These are phyloP conservation scores for Yamadazyma sp. DNA, from an alignment of 805 yeast species.

Conservation along the genomic window DNA sequence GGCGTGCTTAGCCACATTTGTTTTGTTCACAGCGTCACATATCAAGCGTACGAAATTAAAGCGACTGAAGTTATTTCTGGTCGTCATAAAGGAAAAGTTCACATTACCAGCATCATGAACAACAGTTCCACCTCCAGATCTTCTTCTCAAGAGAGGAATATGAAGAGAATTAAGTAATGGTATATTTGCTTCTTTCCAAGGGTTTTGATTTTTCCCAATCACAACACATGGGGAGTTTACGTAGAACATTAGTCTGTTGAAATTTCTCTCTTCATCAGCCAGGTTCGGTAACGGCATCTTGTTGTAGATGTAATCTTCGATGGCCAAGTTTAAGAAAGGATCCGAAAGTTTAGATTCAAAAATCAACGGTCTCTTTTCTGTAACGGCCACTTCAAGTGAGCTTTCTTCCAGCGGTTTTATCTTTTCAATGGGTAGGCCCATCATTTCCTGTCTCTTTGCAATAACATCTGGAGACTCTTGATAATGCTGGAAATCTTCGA, in stretches of 20 bases:
- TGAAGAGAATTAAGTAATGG: slow-evolving; percentile 47
- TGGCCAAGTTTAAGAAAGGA: slow-evolving; percentile 76
- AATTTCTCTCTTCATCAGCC: slow-evolving; percentile 20
- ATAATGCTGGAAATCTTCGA: slow-evolving; percentile 41
- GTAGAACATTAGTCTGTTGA: slow-evolving; percentile 67
- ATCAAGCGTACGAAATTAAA: slow-evolving; percentile 52
- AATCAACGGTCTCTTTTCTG: slow-evolving; percentile 44
- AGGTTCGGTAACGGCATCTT: slow-evolving; percentile 50
- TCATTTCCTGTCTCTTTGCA: slow-evolving; percentile 18
- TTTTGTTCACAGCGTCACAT: slow-evolving; percentile 26
- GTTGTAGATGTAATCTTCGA: slow-evolving; percentile 77
- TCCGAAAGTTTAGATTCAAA: slow-evolving; percentile 57
- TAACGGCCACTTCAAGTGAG: slow-evolving; percentile 14
- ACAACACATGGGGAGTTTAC: slow-evolving; percentile 84
- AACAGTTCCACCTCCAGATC: slow-evolving; percentile 96
- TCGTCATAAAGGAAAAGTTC: slow-evolving; percentile 78
- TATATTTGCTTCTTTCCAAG: slow-evolving; percentile 82
- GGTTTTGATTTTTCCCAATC: slow-evolving; percentile 93
- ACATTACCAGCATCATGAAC: slow-evolving; percentile 90
- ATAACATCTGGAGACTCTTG: slow-evolving; percentile 29
- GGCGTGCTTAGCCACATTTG: slow-evolving; percentile 14
- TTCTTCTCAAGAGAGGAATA: slow-evolving; percentile 72
- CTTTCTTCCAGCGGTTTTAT: neutral
- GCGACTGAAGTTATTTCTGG: slow-evolving; percentile 64
- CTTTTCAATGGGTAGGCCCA: neutral